Base-by-base conservation (phyloP, 306 rosid species). In the Quercus agrifolia region DNA sequence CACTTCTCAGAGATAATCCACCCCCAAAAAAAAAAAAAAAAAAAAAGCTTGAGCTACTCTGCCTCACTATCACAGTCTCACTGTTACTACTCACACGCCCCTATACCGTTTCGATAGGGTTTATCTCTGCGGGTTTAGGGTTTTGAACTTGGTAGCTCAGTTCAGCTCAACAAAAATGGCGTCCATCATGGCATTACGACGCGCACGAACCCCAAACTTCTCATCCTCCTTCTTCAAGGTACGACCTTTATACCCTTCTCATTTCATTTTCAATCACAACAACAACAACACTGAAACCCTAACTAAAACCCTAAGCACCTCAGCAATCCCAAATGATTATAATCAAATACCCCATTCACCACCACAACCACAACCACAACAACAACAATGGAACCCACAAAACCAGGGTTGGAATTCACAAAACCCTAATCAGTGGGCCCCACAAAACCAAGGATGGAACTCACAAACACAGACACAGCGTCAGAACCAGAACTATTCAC, bases 321-420 rank as follows among this genome's bases (percentile, higher is more conserved):
- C 89, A 13, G 84, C 96, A 0, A 17, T 82, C 52, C 93, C 94
- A 76, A 85, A 82, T 6, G 85, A 90, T 1, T 82, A 70, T 38
- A 38, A 38, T 73, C 87, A 81, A 17, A 86, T 79, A n/a, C 20
- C 78, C 75, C 81, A 85, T 56, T 70, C 85, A 7, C 77, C 79
- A 31, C 85, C 70, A 64, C 80, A 67, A 5, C 35, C 85, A 51
- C 89, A 80, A 66, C 18, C 63, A 19, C 81, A 70, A 54, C 15
- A 70, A 54, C 15, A 49, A 13, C 15, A 13, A 1, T 0, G 54
- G 54, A 49, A 12, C 54, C 15, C 88, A 4, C 81, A 74, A 28
- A 52, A 56, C 58, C 83, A 71, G 80, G 80, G 76, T 62, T 74
- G 79, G 81, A 79, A 41, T 55, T 71, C 85, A 52, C 89, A 71